Percentiles rank a stretch among this genome's conserved stretches.
phyloP scores from a whole-genome alignment of 2,329 filamentous ascomycete genomes.

The Fusarium nanum region DNA sequence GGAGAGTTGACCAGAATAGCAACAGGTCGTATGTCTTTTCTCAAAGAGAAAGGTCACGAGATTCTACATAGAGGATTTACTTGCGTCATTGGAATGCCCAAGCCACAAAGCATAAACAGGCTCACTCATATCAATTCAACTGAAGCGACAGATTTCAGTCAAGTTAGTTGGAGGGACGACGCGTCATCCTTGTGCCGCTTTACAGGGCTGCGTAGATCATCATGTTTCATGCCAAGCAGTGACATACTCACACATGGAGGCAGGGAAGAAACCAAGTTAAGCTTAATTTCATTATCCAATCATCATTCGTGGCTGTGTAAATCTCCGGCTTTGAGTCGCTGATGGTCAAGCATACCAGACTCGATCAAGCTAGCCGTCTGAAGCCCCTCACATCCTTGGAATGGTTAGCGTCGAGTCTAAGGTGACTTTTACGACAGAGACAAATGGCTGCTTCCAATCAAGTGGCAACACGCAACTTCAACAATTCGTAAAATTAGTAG shows the following conservation, averaged over 20 bases:
- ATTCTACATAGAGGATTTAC: background rate
- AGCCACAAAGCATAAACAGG: conserved; percentile 20
- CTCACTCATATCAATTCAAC: background rate
- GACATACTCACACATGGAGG: background rate
- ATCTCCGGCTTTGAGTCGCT: background rate
- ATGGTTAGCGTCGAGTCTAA: background rate
- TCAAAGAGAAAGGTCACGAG: background rate
- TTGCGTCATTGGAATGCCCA: conserved; percentile 21
- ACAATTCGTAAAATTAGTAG: background rate
- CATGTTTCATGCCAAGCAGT: background rate
- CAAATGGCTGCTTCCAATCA: background rate
- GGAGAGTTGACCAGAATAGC: conserved; percentile 32
- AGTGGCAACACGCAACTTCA: background rate
- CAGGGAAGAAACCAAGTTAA: conserved; percentile 2
- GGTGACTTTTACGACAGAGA: background rate
- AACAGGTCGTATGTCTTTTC: conserved; percentile 36
- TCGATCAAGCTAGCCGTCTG: background rate
- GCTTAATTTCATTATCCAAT: conserved; percentile 6
- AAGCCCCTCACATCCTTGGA: background rate
- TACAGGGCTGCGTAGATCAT: conserved; percentile 6
- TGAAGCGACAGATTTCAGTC: background rate
- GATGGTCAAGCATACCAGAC: background rate
- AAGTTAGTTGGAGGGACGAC: background rate
- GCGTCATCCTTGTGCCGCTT: conserved; percentile 21
- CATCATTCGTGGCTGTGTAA: background rate